Evolutionary conservation across 768 basidiomycete species (phyloP).

Genomic region (Cystobasidiopsis lactophilus): DNA sequence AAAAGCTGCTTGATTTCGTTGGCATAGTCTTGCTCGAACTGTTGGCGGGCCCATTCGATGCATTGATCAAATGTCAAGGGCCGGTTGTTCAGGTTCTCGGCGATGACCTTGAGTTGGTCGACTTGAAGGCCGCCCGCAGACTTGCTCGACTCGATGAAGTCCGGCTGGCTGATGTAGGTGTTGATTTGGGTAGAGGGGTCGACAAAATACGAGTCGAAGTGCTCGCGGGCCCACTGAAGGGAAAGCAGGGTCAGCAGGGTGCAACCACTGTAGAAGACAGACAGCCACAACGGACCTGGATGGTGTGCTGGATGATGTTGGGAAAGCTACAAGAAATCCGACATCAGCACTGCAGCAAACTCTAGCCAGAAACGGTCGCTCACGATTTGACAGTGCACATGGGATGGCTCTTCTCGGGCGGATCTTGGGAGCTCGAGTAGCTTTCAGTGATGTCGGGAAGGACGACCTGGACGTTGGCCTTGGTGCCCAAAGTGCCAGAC

Average conservation of each 20-base stretch:
- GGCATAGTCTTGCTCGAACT: slow-evolving; percentile 84
- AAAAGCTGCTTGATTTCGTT: slow-evolving; percentile 81
- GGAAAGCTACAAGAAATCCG: no score
- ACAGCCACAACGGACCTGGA: slow-evolving; percentile 40
- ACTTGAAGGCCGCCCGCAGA: slow-evolving; percentile 42
- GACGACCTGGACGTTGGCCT: slow-evolving; percentile 90
- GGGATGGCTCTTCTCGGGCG: slow-evolving; percentile 90
- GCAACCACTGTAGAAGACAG: no score
- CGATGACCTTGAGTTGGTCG: slow-evolving; percentile 72
- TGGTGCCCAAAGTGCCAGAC: slow-evolving; percentile 92
- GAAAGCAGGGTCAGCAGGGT: neutral
- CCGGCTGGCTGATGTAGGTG: slow-evolving; percentile 86
- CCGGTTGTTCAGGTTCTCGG: slow-evolving; percentile 68
- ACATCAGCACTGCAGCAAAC: slow-evolving; percentile 6
- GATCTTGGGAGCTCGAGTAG: slow-evolving; percentile 93
- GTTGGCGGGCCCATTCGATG: slow-evolving; percentile 82
- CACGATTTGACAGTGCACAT: slow-evolving; percentile 74
- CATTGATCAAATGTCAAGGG: slow-evolving; percentile 94
- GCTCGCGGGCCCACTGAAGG: slow-evolving; percentile 67
- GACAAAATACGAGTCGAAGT: slow-evolving; percentile 79
- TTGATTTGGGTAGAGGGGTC: slow-evolving; percentile 87
- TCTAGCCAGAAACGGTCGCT: neutral
- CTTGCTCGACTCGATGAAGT: slow-evolving; percentile 56
- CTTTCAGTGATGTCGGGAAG: slow-evolving; percentile 87
- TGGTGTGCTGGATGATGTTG: slow-evolving; percentile 90